Evolutionary conservation across 805 yeast species (phyloP), one percentile per base, ranked within the genome.

Genomic region (Brettanomyces naardenensis): DNA sequence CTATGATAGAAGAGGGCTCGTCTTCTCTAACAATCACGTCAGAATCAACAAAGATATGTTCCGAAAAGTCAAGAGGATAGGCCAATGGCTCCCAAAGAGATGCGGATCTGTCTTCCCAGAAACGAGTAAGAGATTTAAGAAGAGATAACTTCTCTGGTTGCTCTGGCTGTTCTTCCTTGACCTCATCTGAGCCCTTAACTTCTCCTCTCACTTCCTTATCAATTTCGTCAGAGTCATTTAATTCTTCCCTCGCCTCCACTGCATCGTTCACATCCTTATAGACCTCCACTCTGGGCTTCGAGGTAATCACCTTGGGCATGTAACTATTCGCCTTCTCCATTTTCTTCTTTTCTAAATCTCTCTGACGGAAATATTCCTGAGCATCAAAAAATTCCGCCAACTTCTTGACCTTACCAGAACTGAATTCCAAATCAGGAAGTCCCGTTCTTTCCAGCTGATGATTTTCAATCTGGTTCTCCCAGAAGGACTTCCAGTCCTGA

Each of bases 31-130:
- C 90, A 41, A 92, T 80, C 17, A 92, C 95, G 56, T 85, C 87
- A 6, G 95, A 85, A 53, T 94, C 97, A 15, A 86, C 87, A 65
- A 92, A 92, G 1, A 90, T 75, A 56, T 92, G 97, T 53, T 92
- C 97, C 0, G 81, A 71, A 0, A 88, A 71, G 29, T 63, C 70
- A 38, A 89, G 66, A 2, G 97, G 95, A 58, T 88, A 89, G 15
- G 75, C 80, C 25, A 92, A 65, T 0, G 96, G 95, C 46, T 85
- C 88, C 97, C 97, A 94, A 17, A 92, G 69, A 2, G 94, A 81
- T 1, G 97, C 92, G 1, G 97, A 85, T 51, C 98, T 66, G 60
- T 92, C 97, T 1, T 97, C 97, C 97, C 97, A 92, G 59, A 92
- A 92, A 49, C 80, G 86, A 0, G 95, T 75, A 39, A 94, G 64